Conservation (phyloP, 345 rosid genomes). For the Euphorbia tirucalli region DNA sequence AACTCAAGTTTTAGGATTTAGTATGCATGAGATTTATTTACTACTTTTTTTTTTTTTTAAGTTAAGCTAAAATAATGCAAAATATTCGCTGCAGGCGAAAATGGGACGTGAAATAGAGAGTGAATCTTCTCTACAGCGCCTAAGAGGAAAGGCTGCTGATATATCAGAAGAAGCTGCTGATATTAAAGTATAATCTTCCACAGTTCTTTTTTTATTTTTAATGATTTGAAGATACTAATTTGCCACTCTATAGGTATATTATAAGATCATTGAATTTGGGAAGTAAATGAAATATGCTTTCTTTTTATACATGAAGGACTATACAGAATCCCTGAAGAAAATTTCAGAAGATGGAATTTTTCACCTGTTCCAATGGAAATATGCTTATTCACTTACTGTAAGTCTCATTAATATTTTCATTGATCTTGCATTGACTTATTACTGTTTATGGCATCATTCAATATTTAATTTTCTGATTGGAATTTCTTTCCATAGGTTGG, state of each 20-base stretch:
- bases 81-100: conserved; percentile 34
- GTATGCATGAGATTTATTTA: no score
- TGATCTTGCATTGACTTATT: not conserved
- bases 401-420: not conserved
- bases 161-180: conserved; percentile 49
- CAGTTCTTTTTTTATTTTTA: not conserved
- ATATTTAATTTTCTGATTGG: not conserved
- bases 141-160: conserved; percentile 41
- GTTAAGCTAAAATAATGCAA: not conserved
- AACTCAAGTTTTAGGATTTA: no score
- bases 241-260: no score
- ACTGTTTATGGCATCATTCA: not conserved
- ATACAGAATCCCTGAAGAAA: conserved; percentile 18
- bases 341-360: conserved; percentile 18
- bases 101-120: conserved; percentile 36
- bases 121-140: conserved; percentile 38
- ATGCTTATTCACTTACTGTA: conserved; percentile 17
- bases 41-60: no score
- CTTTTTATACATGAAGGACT: conserved; percentile 21
- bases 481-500: conserved; percentile 32
- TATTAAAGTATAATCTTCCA: conserved; percentile 30
- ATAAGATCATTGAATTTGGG: not conserved
- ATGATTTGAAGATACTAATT: not conserved
- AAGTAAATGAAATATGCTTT: not conserved
- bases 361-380: conserved; percentile 22